Evolutionary conservation across 2,329 filamentous ascomycete genomes (phyloP), one percentile per base, ranked within the genome.

Genomic region (Simplicillium aogashimaense): DNA sequence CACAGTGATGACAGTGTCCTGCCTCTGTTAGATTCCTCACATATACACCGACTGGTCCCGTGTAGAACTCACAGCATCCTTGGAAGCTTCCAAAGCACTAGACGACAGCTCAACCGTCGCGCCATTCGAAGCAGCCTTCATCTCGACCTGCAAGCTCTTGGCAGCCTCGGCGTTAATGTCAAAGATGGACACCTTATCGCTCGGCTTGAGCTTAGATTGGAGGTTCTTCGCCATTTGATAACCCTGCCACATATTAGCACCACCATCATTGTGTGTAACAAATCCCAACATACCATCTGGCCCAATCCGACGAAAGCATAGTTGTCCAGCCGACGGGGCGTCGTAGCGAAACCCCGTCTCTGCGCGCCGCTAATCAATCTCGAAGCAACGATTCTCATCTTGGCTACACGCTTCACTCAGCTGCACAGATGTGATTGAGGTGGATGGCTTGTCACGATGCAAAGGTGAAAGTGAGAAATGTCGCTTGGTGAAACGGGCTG

Each of bases 1-100:
- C 43, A 87, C 88, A 11, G 89, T 94, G 41, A 98, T 79, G 46
- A 94, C 78, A 25, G 79, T 83, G 64, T 89, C 82, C 90, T 95
- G 50, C 40, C 45, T 44, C 37, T 30, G 41, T 17, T 33, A 37
- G 25, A 14, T 38, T 45, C n/a, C n/a, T n/a, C 41, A 47, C 41
- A 36, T 50, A 46, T 41, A 41, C 31, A 49, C 49, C 17, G 20
- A 37, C 35, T 18, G 36, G 13, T 14, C 13, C 30, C 4, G 30
- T 15, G n/a, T 3, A 11, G 9, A 25, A 64, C 70, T 45, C 65
- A 78, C 75, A 47, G 74, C 69, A 38, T 74, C 66, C 45, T 62
- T 66, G 3, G 68, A 64, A 9, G 72, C 73, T 4, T 73, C 67
- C 13, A 58, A 60, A 2, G 65, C 70, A 40, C 60, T 70, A 5